phyloP scores from a whole-genome alignment of 768 basidiomycete species.

The Trametes cingulata region DNA sequence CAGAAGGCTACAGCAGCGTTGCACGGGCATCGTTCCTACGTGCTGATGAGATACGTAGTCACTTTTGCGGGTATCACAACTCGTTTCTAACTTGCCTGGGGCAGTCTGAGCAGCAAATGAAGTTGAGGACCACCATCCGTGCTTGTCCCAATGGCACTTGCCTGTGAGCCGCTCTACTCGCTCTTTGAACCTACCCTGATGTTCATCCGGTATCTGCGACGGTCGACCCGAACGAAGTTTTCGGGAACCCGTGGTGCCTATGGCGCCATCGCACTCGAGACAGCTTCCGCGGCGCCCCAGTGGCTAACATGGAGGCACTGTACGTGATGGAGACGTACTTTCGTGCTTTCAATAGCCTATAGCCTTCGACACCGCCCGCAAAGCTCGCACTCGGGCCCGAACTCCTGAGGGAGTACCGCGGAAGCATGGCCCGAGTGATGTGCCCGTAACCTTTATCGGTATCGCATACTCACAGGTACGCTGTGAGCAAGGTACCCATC shows the following conservation, averaged over 20 bases:
- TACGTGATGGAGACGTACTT: conserved; percentile 20
- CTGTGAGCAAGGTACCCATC: not conserved
- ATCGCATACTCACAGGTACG: not conserved
- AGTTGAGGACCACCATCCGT: too few species aligned
- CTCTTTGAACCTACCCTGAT: too few species aligned
- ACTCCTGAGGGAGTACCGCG: conserved; percentile 7
- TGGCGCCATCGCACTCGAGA: not conserved
- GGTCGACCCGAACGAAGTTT: conserved; percentile 6
- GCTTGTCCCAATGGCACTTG: too few species aligned
- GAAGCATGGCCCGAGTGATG: conserved; percentile 12
- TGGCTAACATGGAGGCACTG: not conserved
- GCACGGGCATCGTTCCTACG: too few species aligned
- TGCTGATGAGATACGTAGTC: too few species aligned
- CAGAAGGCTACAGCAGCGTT: too few species aligned
- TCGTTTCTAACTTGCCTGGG: too few species aligned
- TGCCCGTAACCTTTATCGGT: conserved; percentile 1
- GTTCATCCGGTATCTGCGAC: not conserved
- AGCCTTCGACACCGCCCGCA: conserved; percentile 4
- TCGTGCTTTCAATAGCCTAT: conserved; percentile 3
- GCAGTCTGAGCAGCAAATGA: too few species aligned
- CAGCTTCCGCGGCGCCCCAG: not conserved
- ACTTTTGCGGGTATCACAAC: too few species aligned
- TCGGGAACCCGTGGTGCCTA: not conserved
- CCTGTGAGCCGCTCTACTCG: not conserved
- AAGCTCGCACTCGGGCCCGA: conserved; percentile 1